Percentiles rank a stretch among this genome's conserved stretches.
phyloP scores from a whole-genome alignment of 2,329 filamentous ascomycete species.

The Scleromitrula shiraiana region DNA sequence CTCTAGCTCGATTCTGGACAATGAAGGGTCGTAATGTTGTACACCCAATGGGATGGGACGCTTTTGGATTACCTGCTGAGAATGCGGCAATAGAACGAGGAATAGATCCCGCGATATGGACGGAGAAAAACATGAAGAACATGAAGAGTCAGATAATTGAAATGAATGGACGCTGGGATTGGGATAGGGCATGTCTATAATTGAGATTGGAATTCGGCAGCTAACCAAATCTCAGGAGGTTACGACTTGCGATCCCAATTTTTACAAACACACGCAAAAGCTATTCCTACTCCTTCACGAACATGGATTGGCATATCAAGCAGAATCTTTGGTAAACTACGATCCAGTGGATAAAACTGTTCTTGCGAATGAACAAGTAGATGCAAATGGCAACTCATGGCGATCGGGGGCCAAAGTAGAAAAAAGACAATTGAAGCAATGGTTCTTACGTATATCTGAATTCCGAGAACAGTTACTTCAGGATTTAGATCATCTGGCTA shows the following conservation, averaged over 20 bases:
- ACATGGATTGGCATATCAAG: conserved; percentile 72
- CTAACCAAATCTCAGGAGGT: conserved; percentile 54
- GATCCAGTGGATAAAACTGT: conserved; percentile 86
- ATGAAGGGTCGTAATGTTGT: conserved; percentile 70
- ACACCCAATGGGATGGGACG: conserved; percentile 93
- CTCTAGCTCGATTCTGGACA: conserved; percentile 66
- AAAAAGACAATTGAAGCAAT: conserved; percentile 72
- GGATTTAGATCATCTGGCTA: conserved; percentile 59
- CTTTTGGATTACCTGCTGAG: conserved; percentile 83
- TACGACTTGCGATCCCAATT: conserved; percentile 73
- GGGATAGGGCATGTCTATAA: conserved; percentile 60
- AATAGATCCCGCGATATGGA: conserved; percentile 72
- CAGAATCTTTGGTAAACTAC: conserved; percentile 79
- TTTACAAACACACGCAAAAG: conserved; percentile 84
- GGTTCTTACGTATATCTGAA: conserved; percentile 80
- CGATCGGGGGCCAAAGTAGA: conserved; percentile 79
- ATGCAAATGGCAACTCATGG: conserved; percentile 78
- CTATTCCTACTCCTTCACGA: conserved; percentile 73
- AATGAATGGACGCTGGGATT: conserved; percentile 81
- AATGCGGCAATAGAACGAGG: conserved; percentile 83
- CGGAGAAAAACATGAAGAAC: conserved; percentile 65
- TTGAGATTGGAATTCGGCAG: neutral
- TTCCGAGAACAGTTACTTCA: conserved; percentile 66
- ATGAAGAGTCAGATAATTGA: conserved; percentile 76
- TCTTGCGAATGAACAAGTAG: conserved; percentile 89